Conservation (phyloP, 768 basidiomycete species). For the Trametes elegans region DNA sequence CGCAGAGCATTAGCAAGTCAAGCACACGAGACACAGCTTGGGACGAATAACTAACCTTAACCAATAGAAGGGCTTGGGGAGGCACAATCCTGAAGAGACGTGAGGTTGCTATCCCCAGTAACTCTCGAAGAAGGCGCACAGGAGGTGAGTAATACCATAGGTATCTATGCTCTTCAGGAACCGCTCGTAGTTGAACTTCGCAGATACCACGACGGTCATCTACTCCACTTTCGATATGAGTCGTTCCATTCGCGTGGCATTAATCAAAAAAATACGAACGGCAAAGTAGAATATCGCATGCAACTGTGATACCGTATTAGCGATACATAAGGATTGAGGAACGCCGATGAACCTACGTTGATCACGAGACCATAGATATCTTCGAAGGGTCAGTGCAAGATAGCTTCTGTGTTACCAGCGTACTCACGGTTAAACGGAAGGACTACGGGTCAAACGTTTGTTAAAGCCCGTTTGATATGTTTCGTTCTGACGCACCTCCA, state of each 20-base stretch:
- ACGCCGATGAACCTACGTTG: constrained; percentile 21
- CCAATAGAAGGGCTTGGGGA: constrained; percentile 29
- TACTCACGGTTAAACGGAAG: constrained; percentile 31
- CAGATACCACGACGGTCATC: constrained; percentile 32
- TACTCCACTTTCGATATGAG: neutral
- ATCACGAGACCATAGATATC: constrained; percentile 45
- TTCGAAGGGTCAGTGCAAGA: constrained; percentile 22
- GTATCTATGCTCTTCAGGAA: constrained; percentile 33
- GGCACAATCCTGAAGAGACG: constrained; percentile 26
- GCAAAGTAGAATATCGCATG: constrained; percentile 28
- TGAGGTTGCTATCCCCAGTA: neutral
- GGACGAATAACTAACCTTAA: no score
- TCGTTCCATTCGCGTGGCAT: no score
- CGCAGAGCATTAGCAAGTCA: neutral
- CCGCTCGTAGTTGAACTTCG: constrained; percentile 33
- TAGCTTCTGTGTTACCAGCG: no score
- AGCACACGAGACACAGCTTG: neutral
- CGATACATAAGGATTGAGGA: constrained; percentile 18
- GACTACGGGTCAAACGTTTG: constrained; percentile 19
- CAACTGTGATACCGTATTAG: constrained; percentile 19
- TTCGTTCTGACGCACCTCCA: constrained; percentile 42
- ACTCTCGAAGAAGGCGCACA: constrained; percentile 20
- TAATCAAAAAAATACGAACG: constrained; percentile 8
- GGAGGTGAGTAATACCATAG: constrained; percentile 33
- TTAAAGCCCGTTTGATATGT: neutral